Evolutionary conservation across 1,284 basidiomycete genomes (phyloP), one percentile per base, ranked within the genome.

Genomic region (Pseudozyma hubeiensis): DNA sequence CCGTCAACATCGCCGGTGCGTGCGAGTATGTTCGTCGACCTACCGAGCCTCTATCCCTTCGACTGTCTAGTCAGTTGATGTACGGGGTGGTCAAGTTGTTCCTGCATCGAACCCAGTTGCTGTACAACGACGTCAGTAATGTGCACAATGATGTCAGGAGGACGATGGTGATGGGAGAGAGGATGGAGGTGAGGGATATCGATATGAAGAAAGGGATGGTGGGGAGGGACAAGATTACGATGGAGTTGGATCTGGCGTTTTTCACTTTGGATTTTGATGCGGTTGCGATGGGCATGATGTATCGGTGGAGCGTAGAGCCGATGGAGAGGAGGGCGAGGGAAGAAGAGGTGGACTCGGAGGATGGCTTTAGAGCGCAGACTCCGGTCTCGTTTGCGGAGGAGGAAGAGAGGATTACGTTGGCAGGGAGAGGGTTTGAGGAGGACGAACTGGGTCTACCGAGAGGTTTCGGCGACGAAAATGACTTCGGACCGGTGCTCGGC

Each of bases 21-120:
- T 81, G 80, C 57, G 61, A 50, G 29, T 67, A 41, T 45, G 47
- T 81, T 16, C 41, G 47, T 1, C 16, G 37, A 0, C 80, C 80
- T 3, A 30, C 51, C 3, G 71, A 79, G 52, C 79, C 79, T 7
- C 64, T 81, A 30, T 79, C 80, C 0, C 55, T 81, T 19, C 79
- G 80, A 8, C 61, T 80, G 7, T 73, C 70, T 8, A 61, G 62
- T 30, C 74, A 80, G 46, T 63, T 81, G 24, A 45, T 81, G 70
- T 81, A 48, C 37, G 80, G 80, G 1, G 56, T 79, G 14, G 77
- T 77, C 19, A 64, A 68, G 39, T 63, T 81, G 34, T 81, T 78
- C 53, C 40, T 37, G 0, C 70, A 76, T 19, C 77, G 68, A 33
- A 44, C 61, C 9, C 70, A 78, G 14, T 24, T 66, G 30, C 53